Evolutionary conservation across 2,329 filamentous ascomycete genomes (phyloP).

Genomic region (Torrubiellomyces zombiae): DNA sequence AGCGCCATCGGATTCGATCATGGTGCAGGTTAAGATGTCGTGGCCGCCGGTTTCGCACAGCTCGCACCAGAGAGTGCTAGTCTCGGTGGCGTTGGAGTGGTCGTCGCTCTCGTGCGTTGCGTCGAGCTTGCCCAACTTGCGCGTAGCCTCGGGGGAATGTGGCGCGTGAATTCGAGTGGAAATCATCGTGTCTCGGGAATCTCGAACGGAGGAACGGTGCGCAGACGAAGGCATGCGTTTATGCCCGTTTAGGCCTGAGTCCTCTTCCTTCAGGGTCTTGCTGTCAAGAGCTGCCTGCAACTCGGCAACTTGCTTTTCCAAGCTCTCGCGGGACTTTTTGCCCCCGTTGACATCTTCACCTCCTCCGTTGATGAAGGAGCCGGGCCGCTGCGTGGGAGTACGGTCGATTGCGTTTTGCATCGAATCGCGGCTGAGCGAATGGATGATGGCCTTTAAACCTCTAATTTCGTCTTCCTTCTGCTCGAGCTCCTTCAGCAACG

Average conservation of each 20-base stretch:
- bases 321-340: conserved; percentile 35
- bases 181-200: conserved; percentile 50
- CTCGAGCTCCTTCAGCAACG: conserved; percentile 59
- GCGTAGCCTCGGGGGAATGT: conserved; percentile 27
- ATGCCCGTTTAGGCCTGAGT: conserved; percentile 23
- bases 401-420: conserved; percentile 25
- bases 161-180: conserved; percentile 34
- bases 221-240: conserved; percentile 14
- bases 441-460: conserved; percentile 93
- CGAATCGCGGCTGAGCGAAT: conserved; percentile 72
- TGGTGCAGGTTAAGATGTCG: conserved; percentile 86
- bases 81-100: conserved; percentile 55
- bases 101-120: conserved; percentile 56
- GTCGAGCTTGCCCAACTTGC: conserved; percentile 39
- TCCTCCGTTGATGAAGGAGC: conserved; percentile 17
- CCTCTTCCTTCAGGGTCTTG: conserved; percentile 61
- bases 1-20: conserved; percentile 43
- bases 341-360: conserved; percentile 12
- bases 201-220: conserved; percentile 41
- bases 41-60: conserved; percentile 87
- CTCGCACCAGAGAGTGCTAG: conserved; percentile 73
- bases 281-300: conserved; percentile 56
- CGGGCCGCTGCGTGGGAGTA: conserved; percentile 12
- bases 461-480: conserved; percentile 96
- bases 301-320: conserved; percentile 69